Evolutionary conservation across 257 asterid species (phyloP).

Genomic region (Solanum sejunctum): DNA sequence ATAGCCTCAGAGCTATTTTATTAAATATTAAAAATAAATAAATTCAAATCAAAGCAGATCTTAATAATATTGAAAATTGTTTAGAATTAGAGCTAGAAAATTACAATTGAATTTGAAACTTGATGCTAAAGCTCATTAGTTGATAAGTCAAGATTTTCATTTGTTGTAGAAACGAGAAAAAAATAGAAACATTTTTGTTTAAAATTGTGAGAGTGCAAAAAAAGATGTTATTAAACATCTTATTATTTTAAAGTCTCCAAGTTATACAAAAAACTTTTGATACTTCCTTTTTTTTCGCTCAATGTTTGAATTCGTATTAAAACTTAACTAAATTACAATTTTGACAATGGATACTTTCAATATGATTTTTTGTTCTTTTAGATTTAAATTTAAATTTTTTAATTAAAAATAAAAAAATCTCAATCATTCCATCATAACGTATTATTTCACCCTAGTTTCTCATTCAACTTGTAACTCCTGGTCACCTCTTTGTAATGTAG

Average conservation of each 20-base stretch:
- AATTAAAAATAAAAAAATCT: rapidly evolving
- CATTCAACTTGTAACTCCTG: not conserved
- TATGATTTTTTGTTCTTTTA: not conserved
- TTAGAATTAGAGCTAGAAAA: too few species aligned
- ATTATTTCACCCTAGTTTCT: not conserved
- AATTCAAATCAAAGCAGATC: too few species aligned
- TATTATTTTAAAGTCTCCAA: not conserved
- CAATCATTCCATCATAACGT: rapidly evolving
- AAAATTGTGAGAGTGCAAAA: not conserved
- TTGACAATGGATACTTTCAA: too few species aligned
- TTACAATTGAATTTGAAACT: too few species aligned
- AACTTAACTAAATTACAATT: not conserved
- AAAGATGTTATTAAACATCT: too few species aligned
- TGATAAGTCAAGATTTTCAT: not conserved
- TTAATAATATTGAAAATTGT: too few species aligned
- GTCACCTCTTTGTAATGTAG: not conserved
- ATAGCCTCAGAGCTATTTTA: too few species aligned
- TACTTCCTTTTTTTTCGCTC: not conserved
- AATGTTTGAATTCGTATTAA: rapidly evolving
- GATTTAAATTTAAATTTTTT: rapidly evolving
- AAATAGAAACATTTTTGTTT: not conserved
- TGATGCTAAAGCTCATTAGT: too few species aligned
- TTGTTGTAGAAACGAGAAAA: not conserved
- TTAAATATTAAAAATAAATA: too few species aligned
- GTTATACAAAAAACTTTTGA: not conserved